Base-by-base conservation (phyloP, 768 basidiomycete genomes). In the Collybia nuda region DNA sequence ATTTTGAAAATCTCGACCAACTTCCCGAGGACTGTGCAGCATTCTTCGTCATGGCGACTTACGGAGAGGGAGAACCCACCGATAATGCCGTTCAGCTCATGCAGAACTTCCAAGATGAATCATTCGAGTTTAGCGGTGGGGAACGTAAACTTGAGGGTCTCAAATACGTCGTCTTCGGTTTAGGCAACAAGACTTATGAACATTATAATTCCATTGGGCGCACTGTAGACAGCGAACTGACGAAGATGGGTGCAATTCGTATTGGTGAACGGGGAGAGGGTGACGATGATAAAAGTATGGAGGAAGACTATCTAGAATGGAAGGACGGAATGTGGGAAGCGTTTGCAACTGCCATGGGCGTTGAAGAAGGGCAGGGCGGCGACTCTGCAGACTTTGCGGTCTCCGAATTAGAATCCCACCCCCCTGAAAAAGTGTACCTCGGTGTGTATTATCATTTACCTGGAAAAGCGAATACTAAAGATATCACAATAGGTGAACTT, bases 251-350 rank as follows among this genome's bases (percentile, higher is more conserved):
- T 23, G 97, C 83, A 18, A 66, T 75, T 47, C 84, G 93, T 46
- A 89, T 98, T 29, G 94, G 94, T 38, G 86, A 88, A 65, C 78
- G 88, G 35, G 96, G 96, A 8, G 95, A 98, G 69, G 96, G 96
- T 56, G 97, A 99, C 63, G 96, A 99, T 63, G 97, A 99, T 71
- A 97, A 97, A 77, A 93, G 90, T 64, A 98, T 99, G 95, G 96
- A 99, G 67, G 96, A 99, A 73, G 96, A 99, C 68, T 99, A 98
- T 67, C 82, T 99, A 11, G 94, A 92, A 61, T 99, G 96, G 96
- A 99, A 98, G 69, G 96, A 99, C 63, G 80, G 78, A 58, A 95
- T 98, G 94, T 98, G 94, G 90, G 86, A 88, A 15, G 84, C 85
- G 4, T 91, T 98, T 53, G 79, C 93, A n/a, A 67, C 76, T 48